A percentile compares a stretch with the other conserved stretches of the same genome.
Evolutionary conservation across 106 monocot species (phyloP).

Genomic region (Acanthochlamys bracteata): DNA sequence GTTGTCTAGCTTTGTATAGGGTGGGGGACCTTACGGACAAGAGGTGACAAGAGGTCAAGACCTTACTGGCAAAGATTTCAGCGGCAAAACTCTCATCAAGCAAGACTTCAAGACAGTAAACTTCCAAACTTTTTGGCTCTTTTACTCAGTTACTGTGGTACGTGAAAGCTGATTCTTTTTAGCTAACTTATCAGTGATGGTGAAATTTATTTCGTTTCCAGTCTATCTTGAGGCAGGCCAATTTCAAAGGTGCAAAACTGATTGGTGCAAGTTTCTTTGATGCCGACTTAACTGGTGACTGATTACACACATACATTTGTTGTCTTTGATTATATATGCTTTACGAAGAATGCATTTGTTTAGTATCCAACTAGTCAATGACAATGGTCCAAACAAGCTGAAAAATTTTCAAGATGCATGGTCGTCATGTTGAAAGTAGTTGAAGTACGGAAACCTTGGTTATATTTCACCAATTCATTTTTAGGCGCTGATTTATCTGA

Average conservation of each 20-base stretch:
- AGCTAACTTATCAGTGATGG: neutral
- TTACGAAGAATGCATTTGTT: too few species aligned
- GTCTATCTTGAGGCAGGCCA: slow-evolving; percentile 88
- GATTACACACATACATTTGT: too few species aligned
- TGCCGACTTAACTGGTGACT: slow-evolving; percentile 77
- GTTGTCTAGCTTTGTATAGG: slow-evolving; percentile 18
- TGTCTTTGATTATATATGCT: neutral
- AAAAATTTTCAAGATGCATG: too few species aligned
- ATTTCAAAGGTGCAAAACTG: slow-evolving; percentile 91
- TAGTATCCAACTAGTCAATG: too few species aligned
- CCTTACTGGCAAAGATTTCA: slow-evolving; percentile 91
- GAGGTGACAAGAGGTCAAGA: slow-evolving; percentile 92
- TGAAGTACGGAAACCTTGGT: too few species aligned
- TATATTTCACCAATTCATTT: too few species aligned
- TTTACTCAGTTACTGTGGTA: neutral
- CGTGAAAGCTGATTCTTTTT: neutral
- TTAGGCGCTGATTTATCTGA: slow-evolving; percentile 91
- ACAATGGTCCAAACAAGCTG: too few species aligned
- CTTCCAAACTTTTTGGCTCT: neutral
- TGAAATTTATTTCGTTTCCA: slow-evolving; percentile 16
- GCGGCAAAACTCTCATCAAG: slow-evolving; percentile 74
- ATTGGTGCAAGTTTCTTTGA: slow-evolving; percentile 96
- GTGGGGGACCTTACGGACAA: slow-evolving; percentile 79
- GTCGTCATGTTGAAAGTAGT: too few species aligned
- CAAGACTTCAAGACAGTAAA: slow-evolving; percentile 93